These are phyloP conservation scores for Gossypium sturtianum DNA, from an alignment of 345 rosid genomes.

Conservation along the genomic window DNA sequence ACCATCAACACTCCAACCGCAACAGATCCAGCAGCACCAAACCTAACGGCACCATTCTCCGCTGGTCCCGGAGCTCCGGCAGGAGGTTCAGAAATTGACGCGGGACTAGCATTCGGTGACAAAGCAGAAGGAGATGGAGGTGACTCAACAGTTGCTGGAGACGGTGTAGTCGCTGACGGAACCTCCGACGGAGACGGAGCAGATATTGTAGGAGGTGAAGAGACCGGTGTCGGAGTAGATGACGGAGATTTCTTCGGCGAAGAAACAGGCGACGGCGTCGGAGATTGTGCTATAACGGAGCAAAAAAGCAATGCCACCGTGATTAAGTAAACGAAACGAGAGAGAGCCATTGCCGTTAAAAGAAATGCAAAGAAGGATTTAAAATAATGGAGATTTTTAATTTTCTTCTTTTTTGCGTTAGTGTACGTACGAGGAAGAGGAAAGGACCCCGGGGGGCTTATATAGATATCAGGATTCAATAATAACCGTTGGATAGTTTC, in stretches of 20 bases:
- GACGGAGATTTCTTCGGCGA: slow-evolving; percentile 5
- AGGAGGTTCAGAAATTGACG: background rate
- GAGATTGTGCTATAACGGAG: slow-evolving; percentile 9
- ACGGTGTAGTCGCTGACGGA: background rate
- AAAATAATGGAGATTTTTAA: background rate
- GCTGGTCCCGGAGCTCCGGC: slow-evolving; percentile 2
- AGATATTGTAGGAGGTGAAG: background rate
- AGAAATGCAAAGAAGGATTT: background rate
- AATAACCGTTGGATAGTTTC: background rate
- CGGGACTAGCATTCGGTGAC: background rate
- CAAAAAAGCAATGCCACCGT: background rate
- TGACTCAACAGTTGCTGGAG: background rate
- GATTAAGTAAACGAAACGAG: background rate
- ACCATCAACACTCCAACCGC: background rate
- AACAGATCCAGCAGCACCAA: background rate
- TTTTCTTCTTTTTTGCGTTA: too few relatives aligned
- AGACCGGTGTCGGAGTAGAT: background rate
- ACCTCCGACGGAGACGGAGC: background rate
- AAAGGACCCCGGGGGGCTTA: background rate
- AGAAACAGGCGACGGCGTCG: background rate
- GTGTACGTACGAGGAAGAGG: background rate
- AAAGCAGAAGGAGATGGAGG: background rate
- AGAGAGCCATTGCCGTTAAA: slow-evolving; percentile 3
- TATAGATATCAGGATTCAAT: background rate
- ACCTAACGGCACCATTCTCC: background rate